These are phyloP conservation scores for Pachysandra terminalis DNA, from an alignment of 164 flowering plant species.

Conservation along the genomic window DNA sequence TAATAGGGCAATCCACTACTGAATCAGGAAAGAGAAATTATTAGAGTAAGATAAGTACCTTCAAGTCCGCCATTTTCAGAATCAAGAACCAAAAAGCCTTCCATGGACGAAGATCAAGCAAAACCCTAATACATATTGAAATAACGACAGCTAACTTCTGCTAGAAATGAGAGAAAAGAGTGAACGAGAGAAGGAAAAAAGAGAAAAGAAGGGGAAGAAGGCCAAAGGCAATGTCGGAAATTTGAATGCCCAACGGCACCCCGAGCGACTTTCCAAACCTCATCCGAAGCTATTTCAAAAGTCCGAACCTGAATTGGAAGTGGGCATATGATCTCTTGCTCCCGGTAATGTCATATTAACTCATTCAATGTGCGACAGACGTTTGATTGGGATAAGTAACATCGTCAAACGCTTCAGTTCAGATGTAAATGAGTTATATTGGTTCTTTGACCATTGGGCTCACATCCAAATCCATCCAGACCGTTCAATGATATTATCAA, in stretches of 20 bases:
- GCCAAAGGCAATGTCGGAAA: neutral
- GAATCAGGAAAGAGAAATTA: slow-evolving; percentile 1
- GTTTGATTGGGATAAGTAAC: too few relatives aligned
- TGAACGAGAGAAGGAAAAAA: neutral
- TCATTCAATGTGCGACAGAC: too few relatives aligned
- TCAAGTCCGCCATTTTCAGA: slow-evolving; percentile 8
- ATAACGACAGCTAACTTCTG: slow-evolving; percentile 5
- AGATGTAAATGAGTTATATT: too few relatives aligned
- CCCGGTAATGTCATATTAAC: neutral
- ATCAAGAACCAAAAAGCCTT: slow-evolving; percentile 13
- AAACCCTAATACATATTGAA: neutral
- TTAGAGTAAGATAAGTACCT: slow-evolving; percentile 11
- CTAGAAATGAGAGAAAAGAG: neutral
- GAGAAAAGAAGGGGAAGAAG: too few relatives aligned
- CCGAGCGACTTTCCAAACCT: slow-evolving; percentile 18
- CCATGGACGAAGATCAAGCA: slow-evolving; percentile 6
- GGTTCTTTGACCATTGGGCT: too few relatives aligned
- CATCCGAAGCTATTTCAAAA: slow-evolving; percentile 2
- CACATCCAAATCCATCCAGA: too few relatives aligned
- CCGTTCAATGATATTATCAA: too few relatives aligned
- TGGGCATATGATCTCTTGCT: neutral
- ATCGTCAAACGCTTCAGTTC: too few relatives aligned
- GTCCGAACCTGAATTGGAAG: too few relatives aligned
- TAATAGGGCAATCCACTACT: neutral
- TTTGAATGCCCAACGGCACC: slow-evolving; percentile 24